Conservation (phyloP, 305 asterid species). For the Fraxinus albicans region DNA sequence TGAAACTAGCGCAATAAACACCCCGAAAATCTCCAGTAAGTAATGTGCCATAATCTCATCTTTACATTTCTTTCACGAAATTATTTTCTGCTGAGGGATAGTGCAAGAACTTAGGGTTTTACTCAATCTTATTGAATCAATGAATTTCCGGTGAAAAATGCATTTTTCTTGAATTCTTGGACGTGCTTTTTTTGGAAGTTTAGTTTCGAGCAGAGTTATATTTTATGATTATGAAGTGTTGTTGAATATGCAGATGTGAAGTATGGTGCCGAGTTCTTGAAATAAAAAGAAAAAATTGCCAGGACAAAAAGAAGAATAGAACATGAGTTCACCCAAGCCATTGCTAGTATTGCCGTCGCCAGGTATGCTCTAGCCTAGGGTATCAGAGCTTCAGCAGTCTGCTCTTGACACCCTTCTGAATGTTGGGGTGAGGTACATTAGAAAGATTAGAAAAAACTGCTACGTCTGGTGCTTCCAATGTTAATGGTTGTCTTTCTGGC, state of each 20-base stretch:
- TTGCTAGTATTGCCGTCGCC: conserved; percentile 68
- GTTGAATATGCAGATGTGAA: conserved; percentile 66
- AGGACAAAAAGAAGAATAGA: conserved; percentile 32
- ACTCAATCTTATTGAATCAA: neutral
- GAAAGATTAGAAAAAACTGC: conserved; percentile 57
- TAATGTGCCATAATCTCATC: too few relatives aligned
- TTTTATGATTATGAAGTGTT: conserved; percentile 31
- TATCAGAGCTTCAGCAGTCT: conserved; percentile 73
- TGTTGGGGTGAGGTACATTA: conserved; percentile 60
- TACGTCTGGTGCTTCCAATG: conserved; percentile 54
- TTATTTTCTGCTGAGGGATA: neutral
- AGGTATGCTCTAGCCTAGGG: conserved; percentile 69
- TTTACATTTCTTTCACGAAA: too few relatives aligned
- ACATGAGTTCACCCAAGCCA: conserved; percentile 50
- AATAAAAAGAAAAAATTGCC: neutral
- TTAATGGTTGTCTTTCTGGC: conserved; percentile 47
- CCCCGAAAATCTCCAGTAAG: neutral
- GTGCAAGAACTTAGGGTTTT: neutral
- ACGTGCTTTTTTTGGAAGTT: conserved; percentile 18
- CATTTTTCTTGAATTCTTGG: neutral
- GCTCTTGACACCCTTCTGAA: conserved; percentile 64
- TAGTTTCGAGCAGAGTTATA: conserved; percentile 28
- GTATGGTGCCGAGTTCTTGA: conserved; percentile 39
- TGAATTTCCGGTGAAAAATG: conserved; percentile 9
- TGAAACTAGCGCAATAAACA: neutral